phyloP scores from a whole-genome alignment of 106 monocot genomes.

The Iris macrosiphon region DNA sequence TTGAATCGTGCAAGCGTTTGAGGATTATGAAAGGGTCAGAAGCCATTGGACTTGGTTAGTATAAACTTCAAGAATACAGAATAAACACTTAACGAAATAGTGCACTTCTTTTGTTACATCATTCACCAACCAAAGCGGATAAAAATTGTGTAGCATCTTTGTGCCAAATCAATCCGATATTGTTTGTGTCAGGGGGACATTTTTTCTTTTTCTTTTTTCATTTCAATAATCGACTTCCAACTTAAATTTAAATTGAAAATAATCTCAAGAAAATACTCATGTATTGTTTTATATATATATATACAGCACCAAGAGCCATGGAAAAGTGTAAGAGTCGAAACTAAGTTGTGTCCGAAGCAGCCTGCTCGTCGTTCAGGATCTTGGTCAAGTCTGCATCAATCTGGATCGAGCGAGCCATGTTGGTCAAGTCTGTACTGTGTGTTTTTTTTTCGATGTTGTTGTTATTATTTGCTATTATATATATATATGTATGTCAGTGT shows the following conservation, averaged over 20 bases:
- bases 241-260: neutral
- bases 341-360: slow-evolving; percentile 15
- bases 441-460: too few relatives aligned
- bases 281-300: neutral
- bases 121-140: too few relatives aligned
- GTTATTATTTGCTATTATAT: too few relatives aligned
- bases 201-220: neutral
- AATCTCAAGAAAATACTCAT: neutral
- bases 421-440: neutral
- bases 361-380: neutral
- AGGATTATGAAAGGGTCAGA: slow-evolving; percentile 95
- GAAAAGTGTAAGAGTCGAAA: slow-evolving; percentile 56
- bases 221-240: neutral
- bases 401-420: slow-evolving; percentile 3
- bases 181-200: neutral
- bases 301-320: slow-evolving; percentile 58
- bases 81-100: too few relatives aligned
- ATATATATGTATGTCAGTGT: neutral
- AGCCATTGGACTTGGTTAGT: slow-evolving; percentile 79
- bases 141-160: too few relatives aligned
- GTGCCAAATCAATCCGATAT: neutral
- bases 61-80: neutral
- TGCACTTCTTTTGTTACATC: too few relatives aligned
- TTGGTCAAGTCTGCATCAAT: neutral
- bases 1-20: slow-evolving; percentile 88